Evolutionary conservation across 495 filamentous ascomycete species (phyloP).

Genomic region (Daldinia bambusicola): DNA sequence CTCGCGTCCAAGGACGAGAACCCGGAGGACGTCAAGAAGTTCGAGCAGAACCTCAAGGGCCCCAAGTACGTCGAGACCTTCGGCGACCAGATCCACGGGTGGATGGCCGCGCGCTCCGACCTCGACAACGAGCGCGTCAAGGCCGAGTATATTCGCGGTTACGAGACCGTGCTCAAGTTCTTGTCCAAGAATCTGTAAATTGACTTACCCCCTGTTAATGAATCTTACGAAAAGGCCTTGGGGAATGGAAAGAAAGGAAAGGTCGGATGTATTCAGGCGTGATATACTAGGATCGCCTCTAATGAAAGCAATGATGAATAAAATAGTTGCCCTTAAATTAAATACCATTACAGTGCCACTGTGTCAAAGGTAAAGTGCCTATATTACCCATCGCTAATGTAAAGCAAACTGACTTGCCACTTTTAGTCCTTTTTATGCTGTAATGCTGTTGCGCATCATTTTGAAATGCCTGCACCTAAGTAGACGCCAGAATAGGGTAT

Average conservation of each 20-base stretch:
- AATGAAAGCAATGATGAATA: neutral
- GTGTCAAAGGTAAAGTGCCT: neutral
- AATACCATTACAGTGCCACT: neutral
- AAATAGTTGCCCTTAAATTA: neutral
- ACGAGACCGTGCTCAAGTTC: constrained; percentile 77
- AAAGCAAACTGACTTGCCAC: neutral
- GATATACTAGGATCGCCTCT: neutral
- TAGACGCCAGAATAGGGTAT: neutral
- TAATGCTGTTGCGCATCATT: neutral
- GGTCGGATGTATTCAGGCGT: too few relatives aligned
- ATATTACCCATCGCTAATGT: neutral
- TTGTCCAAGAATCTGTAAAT: constrained; percentile 76
- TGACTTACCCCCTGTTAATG: neutral
- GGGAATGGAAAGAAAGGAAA: neutral
- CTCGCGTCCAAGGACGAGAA: constrained; percentile 76
- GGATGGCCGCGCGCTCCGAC: constrained; percentile 84
- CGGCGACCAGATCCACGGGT: constrained; percentile 84
- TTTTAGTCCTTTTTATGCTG: neutral
- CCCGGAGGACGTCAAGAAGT: constrained; percentile 73
- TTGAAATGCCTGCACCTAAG: neutral
- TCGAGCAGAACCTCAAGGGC: constrained; percentile 71
- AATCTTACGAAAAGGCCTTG: neutral
- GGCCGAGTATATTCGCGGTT: constrained; percentile 82
- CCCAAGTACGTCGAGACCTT: constrained; percentile 84
- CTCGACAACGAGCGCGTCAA: constrained; percentile 72